Conservation (phyloP, 345 rosid species). For the Lagerstroemia speciosa region DNA sequence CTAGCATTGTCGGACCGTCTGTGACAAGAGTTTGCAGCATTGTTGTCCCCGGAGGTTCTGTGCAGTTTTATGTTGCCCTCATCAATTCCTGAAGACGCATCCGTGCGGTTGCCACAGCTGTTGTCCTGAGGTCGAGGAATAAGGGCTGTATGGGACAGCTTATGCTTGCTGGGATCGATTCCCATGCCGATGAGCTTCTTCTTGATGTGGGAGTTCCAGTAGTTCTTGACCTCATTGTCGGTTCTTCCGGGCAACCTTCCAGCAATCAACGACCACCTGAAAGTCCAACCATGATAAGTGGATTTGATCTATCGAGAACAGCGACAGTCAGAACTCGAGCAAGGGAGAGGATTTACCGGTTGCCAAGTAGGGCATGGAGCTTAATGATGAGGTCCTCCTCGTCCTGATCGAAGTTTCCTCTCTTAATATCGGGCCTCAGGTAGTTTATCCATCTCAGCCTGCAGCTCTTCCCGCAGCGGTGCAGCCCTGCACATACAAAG, state of each 20-base stretch:
- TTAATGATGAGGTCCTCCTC: constrained; percentile 41
- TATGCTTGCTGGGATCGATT: constrained; percentile 5
- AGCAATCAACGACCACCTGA: constrained; percentile 39
- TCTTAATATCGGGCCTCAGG: constrained; percentile 34
- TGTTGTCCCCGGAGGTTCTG: neutral
- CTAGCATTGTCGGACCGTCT: constrained; percentile 1
- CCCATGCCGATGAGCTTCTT: constrained; percentile 6
- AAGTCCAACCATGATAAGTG: neutral
- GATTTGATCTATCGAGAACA: neutral
- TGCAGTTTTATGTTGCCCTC: neutral
- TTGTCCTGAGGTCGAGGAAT: neutral
- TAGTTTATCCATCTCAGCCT: constrained; percentile 21
- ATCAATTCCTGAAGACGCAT: neutral
- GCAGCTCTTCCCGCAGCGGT: constrained; percentile 41
- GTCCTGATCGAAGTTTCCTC: constrained; percentile 35
- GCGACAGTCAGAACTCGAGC: neutral
- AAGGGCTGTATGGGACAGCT: constrained; percentile 1
- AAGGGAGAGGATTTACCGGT: constrained; percentile 14
- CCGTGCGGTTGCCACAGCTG: neutral
- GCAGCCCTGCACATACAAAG: constrained; percentile 42
- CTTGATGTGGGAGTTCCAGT: constrained; percentile 19
- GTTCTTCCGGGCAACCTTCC: constrained; percentile 46
- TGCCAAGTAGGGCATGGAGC: constrained; percentile 37
- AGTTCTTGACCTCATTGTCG: constrained; percentile 31
- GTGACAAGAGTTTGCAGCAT: neutral